Evolutionary conservation across 2,329 filamentous ascomycete species (phyloP).

Genomic region (Fusarium penzigii): DNA sequence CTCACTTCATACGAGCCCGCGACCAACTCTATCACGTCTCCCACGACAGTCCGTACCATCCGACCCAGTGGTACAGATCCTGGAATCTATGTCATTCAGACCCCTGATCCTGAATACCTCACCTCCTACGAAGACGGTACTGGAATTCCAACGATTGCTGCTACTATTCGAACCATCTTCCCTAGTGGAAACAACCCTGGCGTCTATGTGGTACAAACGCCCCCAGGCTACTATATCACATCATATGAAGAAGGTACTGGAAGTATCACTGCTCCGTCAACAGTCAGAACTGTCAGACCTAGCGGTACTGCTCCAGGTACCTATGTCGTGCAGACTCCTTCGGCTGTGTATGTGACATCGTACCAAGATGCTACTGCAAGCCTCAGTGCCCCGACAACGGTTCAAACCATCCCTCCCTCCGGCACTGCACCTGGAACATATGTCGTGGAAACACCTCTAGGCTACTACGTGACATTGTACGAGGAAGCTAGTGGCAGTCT

Average conservation of each 20-base stretch:
- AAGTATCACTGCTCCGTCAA: not conserved
- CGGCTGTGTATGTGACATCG: not conserved
- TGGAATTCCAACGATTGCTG: not conserved
- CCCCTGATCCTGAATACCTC: not conserved
- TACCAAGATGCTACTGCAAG: not conserved
- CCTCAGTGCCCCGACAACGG: not conserved
- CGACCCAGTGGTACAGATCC: not conserved
- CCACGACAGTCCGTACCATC: too few relatives aligned
- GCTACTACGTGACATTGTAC: not conserved
- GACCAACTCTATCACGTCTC: not conserved
- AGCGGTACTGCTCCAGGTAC: conserved; percentile 3
- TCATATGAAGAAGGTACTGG: not conserved
- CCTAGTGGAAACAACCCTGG: not conserved
- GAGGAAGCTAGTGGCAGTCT: not conserved
- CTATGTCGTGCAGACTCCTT: not conserved
- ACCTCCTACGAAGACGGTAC: not conserved
- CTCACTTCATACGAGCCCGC: too few relatives aligned
- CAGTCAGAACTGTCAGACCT: not conserved
- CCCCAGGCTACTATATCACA: not conserved
- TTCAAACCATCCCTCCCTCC: not conserved
- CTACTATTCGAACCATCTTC: not conserved
- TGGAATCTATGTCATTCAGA: conserved; percentile 1
- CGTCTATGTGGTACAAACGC: not conserved
- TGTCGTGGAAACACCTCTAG: not conserved
- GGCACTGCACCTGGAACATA: not conserved